Conservation (phyloP, 78 protist genomes). For the Dictyostelium citrinum region DNA sequence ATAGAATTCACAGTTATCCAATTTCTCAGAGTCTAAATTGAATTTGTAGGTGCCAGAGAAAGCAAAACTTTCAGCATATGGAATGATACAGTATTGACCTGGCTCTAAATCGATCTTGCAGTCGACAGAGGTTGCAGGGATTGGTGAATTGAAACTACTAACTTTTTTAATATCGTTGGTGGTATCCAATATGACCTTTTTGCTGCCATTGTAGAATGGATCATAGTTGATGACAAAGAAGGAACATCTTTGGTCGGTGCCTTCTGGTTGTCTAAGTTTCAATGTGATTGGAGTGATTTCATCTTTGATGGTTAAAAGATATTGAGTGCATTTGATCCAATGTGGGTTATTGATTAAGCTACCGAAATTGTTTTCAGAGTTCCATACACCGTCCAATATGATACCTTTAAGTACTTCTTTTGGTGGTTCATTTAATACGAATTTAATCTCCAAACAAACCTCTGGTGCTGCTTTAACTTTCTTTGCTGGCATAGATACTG, state of each 20-base stretch:
- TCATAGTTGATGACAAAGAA: slow-evolving; percentile 68
- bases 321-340: slow-evolving; percentile 68
- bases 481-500: slow-evolving; percentile 46
- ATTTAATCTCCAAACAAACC: slow-evolving; percentile 44
- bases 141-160: slow-evolving; percentile 59
- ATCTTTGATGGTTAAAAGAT: slow-evolving; percentile 41
- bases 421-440: slow-evolving; percentile 67
- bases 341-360: slow-evolving; percentile 54
- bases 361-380: slow-evolving; percentile 50
- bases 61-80: slow-evolving; percentile 70
- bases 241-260: slow-evolving; percentile 48
- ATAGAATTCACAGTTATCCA: slow-evolving; percentile 26
- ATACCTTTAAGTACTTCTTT: slow-evolving; percentile 72
- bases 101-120: slow-evolving; percentile 39
- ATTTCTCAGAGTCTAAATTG: slow-evolving; percentile 32
- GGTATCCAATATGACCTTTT: slow-evolving; percentile 57
- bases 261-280: slow-evolving; percentile 63
- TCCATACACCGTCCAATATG: slow-evolving; percentile 62
- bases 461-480: slow-evolving; percentile 68
- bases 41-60: slow-evolving; percentile 42
- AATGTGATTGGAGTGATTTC: slow-evolving; percentile 14
- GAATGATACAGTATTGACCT: slow-evolving; percentile 59
- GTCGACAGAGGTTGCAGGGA: slow-evolving; percentile 38
- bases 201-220: slow-evolving; percentile 44
- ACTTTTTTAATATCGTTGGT: slow-evolving; percentile 52